Evolutionary conservation across 306 rosid species (phyloP).

Genomic region (Cyamopsis tetragonoloba): DNA sequence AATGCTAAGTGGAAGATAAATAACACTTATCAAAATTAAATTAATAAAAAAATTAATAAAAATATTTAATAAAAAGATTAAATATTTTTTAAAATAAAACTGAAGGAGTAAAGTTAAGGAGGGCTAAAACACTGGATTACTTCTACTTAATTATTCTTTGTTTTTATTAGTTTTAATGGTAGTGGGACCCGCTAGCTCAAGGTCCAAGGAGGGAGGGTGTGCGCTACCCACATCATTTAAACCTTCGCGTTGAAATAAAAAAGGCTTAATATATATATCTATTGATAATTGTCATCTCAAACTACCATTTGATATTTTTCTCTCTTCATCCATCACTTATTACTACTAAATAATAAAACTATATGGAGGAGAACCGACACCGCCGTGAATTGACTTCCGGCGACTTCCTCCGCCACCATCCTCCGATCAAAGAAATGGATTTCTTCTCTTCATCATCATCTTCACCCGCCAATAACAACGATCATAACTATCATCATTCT

Average conservation of each 20-base stretch:
- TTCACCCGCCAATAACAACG: neutral
- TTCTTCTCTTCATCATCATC: conserved; percentile 33
- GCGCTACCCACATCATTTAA: conserved; percentile 27
- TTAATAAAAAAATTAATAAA: no score
- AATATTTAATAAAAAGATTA: no score
- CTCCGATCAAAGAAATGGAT: conserved; percentile 41
- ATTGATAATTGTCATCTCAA: neutral
- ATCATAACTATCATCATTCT: neutral
- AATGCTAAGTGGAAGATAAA: no score
- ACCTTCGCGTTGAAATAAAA: conserved; percentile 10
- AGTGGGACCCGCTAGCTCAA: conserved; percentile 32
- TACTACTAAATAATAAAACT: neutral
- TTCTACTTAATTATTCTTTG: no score
- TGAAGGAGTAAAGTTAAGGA: no score
- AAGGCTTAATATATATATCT: no score
- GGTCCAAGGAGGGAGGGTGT: conserved; percentile 17
- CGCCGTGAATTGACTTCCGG: conserved; percentile 35
- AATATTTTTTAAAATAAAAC: no score
- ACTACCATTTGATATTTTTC: conserved; percentile 10
- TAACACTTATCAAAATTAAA: no score
- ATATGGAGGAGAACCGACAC: conserved; percentile 36
- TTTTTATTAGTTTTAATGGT: no score
- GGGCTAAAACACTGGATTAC: no score
- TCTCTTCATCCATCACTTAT: neutral
- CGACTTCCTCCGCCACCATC: neutral